These are phyloP conservation scores for Kurtzmaniella quercitrusa DNA, from an alignment of 1,139 yeast genomes.

Conservation along the genomic window DNA sequence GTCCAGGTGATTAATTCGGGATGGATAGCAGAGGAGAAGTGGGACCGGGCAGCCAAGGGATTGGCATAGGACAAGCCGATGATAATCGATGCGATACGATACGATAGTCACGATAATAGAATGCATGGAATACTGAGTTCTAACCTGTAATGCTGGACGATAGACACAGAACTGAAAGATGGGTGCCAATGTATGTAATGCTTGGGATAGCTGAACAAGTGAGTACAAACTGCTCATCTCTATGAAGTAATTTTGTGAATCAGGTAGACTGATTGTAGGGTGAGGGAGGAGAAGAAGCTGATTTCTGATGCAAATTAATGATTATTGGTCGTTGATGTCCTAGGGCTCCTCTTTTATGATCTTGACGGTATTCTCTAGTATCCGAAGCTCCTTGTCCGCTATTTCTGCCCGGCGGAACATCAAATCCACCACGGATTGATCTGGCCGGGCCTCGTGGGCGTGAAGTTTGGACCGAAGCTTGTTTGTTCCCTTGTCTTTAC, in stretches of 20 bases:
- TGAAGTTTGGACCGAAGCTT: neutral
- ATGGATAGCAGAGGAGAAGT: slow-evolving; percentile 62
- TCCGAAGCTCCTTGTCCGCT: slow-evolving; percentile 44
- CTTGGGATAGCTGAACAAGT: too few relatives aligned
- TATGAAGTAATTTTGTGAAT: too few relatives aligned
- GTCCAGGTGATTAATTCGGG: slow-evolving; percentile 61
- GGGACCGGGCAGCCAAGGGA: slow-evolving; percentile 57
- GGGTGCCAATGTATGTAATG: too few relatives aligned
- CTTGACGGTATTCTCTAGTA: slow-evolving; percentile 35
- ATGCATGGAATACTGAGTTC: neutral
- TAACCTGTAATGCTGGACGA: too few relatives aligned
- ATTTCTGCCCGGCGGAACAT: slow-evolving; percentile 41
- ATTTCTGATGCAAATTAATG: too few relatives aligned
- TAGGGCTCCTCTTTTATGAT: slow-evolving; percentile 10
- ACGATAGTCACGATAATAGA: neutral
- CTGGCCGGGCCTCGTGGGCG: neutral
- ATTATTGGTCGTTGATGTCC: neutral
- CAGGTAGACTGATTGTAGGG: too few relatives aligned
- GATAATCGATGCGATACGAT: neutral
- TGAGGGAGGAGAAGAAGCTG: too few relatives aligned
- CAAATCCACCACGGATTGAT: slow-evolving; percentile 23
- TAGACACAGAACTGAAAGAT: too few relatives aligned
- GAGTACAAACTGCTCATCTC: too few relatives aligned
- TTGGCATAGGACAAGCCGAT: slow-evolving; percentile 19
- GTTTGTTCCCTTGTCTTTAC: slow-evolving; percentile 9